Conservation (phyloP, 1,139 yeast species). For the Suhomyces kunorum region DNA sequence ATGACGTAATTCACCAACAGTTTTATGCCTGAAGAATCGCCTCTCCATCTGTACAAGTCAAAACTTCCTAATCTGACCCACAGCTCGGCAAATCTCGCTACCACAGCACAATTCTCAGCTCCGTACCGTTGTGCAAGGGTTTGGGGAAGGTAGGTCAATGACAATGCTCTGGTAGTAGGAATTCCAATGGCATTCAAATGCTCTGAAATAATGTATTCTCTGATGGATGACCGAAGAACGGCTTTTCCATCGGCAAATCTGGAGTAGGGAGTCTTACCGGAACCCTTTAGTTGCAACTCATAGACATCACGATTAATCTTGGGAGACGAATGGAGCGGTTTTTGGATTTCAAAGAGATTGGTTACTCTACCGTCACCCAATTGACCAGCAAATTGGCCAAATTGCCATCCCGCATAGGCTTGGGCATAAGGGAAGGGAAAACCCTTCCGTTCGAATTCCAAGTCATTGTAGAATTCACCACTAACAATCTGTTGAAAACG, state of each 20-base stretch:
- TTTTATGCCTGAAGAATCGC: conserved; percentile 63
- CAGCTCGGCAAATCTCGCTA: conserved; percentile 77
- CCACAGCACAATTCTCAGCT: conserved; percentile 82
- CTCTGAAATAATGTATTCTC: conserved; percentile 88
- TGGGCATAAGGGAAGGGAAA: conserved; percentile 81
- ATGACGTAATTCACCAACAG: conserved; percentile 73
- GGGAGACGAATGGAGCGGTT: conserved; percentile 13
- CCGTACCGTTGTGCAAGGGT: conserved; percentile 73
- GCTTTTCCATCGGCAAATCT: conserved; percentile 98
- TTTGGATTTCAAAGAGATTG: conserved; percentile 68
- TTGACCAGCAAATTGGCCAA: conserved; percentile 96
- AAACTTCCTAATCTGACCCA: conserved; percentile 94
- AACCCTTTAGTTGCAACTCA: conserved; percentile 85
- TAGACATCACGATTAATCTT: conserved; percentile 35
- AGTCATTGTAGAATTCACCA: conserved; percentile 51
- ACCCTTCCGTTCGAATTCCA: conserved; percentile 32
- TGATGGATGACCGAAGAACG: conserved; percentile 77
- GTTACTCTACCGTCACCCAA: conserved; percentile 93
- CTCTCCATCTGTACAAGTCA: conserved; percentile 76
- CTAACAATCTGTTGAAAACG: conserved; percentile 59
- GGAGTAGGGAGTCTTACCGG: conserved; percentile 88
- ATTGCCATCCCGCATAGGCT: conserved; percentile 95
- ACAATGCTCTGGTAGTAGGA: conserved; percentile 82
- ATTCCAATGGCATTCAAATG: conserved; percentile 78
- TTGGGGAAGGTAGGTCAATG: conserved; percentile 69